phyloP scores from a whole-genome alignment of 2,329 filamentous ascomycete species.

The Chrysosphaeria jannelii region DNA sequence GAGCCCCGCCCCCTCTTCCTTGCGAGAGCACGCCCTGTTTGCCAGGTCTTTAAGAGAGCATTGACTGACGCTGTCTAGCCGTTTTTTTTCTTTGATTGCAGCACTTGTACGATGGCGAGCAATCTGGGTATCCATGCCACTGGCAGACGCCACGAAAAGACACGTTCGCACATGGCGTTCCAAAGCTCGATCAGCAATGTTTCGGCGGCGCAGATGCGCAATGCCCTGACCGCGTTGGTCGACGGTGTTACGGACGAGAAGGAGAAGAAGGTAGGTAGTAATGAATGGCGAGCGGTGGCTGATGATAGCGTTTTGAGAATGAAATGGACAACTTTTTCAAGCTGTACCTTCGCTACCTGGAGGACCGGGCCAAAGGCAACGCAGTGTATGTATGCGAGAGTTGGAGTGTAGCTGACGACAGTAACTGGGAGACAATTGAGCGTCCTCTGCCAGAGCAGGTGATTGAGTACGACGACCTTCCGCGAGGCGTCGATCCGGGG shows the following conservation, averaged over 20 bases:
- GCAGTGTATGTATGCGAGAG: constrained; percentile 25
- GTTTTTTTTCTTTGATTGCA: too few relatives aligned
- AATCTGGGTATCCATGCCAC: too few relatives aligned
- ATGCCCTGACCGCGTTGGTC: constrained; percentile 71
- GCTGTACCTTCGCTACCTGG: constrained; percentile 90
- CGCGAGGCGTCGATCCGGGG: constrained; percentile 67
- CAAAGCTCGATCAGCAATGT: constrained; percentile 98
- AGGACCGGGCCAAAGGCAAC: constrained; percentile 97
- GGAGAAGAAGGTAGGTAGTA: constrained; percentile 40
- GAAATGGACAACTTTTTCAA: constrained; percentile 99
- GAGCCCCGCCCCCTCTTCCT: too few relatives aligned
- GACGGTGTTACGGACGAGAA: constrained; percentile 65
- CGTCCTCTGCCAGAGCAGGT: constrained; percentile 84
- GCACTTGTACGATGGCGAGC: too few relatives aligned
- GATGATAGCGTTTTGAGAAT: constrained; percentile 62
- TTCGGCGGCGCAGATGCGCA: constrained; percentile 96
- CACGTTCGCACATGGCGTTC: constrained; percentile 72
- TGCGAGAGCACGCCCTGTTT: too few relatives aligned
- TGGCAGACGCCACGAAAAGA: constrained; percentile 73
- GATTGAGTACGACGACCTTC: constrained; percentile 72
- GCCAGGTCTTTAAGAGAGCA: constrained; percentile 17
- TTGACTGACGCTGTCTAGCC: too few relatives aligned
- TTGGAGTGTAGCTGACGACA: constrained; percentile 9
- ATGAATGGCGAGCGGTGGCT: too few relatives aligned
- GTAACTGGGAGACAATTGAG: constrained; percentile 88